Percentiles rank a stretch among this genome's conserved stretches.
Evolutionary conservation across 2,329 filamentous ascomycete genomes (phyloP).

Genomic region (Cucurbitaria berberidis): DNA sequence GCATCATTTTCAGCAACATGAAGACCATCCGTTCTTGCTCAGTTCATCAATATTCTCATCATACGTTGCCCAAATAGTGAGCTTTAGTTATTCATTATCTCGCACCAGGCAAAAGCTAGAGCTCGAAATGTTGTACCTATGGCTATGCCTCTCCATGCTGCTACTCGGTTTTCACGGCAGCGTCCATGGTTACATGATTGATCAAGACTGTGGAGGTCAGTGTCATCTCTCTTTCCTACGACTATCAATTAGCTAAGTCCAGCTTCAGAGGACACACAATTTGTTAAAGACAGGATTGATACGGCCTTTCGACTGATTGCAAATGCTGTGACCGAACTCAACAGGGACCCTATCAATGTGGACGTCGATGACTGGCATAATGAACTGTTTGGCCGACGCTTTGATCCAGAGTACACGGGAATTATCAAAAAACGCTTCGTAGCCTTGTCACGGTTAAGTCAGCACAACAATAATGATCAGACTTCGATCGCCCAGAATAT

Average conservation of each 20-base stretch:
- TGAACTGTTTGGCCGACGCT: constrained; percentile 1
- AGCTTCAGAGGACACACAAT: constrained; percentile 4
- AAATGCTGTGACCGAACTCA: constrained; percentile 3
- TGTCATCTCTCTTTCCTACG: not conserved
- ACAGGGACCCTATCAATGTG: not conserved
- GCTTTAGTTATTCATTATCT: no score
- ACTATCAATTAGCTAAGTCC: not conserved
- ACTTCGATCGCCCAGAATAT: not conserved
- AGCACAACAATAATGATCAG: not conserved
- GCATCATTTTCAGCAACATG: no score
- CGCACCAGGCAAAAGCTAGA: no score
- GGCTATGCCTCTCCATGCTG: not conserved
- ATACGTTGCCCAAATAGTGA: no score
- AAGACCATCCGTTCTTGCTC: no score
- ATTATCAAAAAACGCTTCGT: not conserved
- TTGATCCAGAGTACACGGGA: not conserved
- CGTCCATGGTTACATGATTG: constrained; percentile 2
- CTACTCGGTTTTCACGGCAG: not conserved
- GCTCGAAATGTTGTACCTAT: not conserved
- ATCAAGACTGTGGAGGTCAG: constrained; percentile 5
- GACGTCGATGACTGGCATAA: constrained; percentile 1
- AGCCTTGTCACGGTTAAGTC: no score
- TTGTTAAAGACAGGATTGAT: not conserved
- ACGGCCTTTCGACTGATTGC: constrained; percentile 1
- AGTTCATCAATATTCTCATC: no score